Evolutionary conservation across 768 basidiomycete genomes (phyloP), one percentile per base, ranked within the genome.

Genomic region (Atractiella rhizophila): DNA sequence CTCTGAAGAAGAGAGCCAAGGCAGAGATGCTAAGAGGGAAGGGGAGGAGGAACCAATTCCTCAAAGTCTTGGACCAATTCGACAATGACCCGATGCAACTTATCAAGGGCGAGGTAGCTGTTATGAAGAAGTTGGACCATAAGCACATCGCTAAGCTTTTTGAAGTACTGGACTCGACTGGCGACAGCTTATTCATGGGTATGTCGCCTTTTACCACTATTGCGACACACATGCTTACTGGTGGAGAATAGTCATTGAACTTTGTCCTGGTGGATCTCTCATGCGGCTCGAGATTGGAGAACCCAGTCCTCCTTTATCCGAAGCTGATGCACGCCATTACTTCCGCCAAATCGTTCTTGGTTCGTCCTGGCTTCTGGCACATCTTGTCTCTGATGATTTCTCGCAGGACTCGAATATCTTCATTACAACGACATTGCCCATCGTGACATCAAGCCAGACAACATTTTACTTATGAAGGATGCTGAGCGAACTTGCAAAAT

Each of bases 401-500:
- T 30, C 21, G 15, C 31, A 48, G 50, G 47, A 2, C 31, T 50
- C 33, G 51, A 48, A 10, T 52, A 52, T 38, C 35, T 52, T 3
- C 51, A 52, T 26, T 37, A 48, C 37, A 49, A 52, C 43, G 18
- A 42, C n/a, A 48, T 52, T 38, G 42, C 53, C 19, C 54, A 55
- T 39, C 49, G 54, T 28, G 54, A 55, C 26, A 53, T 55, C 46
- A 55, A 55, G 39, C 54, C 54, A 2, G 54, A 55, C 35, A 54
- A 83, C 37, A 96, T 94, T 57, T 71, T 98, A 26, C 68, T 96
- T 26, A 80, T 78, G 71, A 74, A 76, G 2, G 66, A 68, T 29
- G 74, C 80, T 60, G 70, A 77, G 30, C 69, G 70, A 43, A 71
- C 70, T 43, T 85, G 96, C 60, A 98, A 98, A 62, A 86, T 98